Evolutionary conservation across 257 asterid species (phyloP).

Genomic region (Primulina eburnea): DNA sequence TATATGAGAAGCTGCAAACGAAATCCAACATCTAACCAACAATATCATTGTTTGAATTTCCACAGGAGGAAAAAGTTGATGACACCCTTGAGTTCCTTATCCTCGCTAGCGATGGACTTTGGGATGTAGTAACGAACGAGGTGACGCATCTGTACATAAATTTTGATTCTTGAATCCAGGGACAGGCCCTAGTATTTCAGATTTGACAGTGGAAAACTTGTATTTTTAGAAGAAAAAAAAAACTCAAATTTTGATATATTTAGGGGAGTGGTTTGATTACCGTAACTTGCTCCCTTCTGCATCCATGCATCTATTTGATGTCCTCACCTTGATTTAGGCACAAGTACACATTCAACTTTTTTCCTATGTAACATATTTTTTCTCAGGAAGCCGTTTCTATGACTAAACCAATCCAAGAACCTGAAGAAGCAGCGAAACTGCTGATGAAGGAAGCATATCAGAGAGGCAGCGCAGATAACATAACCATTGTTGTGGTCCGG

Average conservation of each 20-base stretch:
- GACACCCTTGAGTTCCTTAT: conserved; percentile 62
- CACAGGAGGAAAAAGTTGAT: conserved; percentile 65
- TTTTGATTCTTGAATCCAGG: not conserved
- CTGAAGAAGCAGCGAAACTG: conserved; percentile 87
- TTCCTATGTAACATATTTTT: too few relatives aligned
- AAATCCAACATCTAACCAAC: not conserved
- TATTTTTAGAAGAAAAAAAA: too few relatives aligned
- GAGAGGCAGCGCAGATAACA: conserved; percentile 90
- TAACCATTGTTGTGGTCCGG: conserved; percentile 77
- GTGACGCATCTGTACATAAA: conserved; percentile 25
- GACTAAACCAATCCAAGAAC: conserved; percentile 49
- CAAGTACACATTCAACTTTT: not conserved
- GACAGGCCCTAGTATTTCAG: not conserved
- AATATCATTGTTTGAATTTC: conserved; percentile 8
- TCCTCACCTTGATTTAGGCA: not conserved
- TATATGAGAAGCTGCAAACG: not conserved
- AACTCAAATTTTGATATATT: too few relatives aligned
- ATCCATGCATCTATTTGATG: not conserved
- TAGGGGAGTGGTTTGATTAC: not conserved
- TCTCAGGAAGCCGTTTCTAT: not conserved
- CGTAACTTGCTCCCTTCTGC: not conserved
- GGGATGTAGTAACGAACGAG: conserved; percentile 80
- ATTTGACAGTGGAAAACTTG: too few relatives aligned
- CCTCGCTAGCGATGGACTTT: conserved; percentile 80
- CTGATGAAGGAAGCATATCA: conserved; percentile 84